Evolutionary conservation across 805 yeast genomes (phyloP), one percentile per base, ranked within the genome.

Genomic region (Suhomyces sp.): DNA sequence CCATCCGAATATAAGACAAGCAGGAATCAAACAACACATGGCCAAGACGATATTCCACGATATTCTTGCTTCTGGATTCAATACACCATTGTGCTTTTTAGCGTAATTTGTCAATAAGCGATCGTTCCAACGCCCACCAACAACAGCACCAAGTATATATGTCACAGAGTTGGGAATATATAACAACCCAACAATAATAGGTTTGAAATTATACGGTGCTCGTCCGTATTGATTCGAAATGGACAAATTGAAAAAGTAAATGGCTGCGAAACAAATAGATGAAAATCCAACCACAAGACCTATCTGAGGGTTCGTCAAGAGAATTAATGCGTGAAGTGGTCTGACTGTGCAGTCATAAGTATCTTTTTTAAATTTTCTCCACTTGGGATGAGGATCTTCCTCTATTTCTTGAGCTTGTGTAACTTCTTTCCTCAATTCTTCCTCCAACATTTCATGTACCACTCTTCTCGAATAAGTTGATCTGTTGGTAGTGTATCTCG

Each of bases 121-220:
- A 55, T 87, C 96, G 35, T 79, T 79, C 83, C 91, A 87, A 42
- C 70, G 70, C 3, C 96, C 96, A 23, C 95, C 95, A 42, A 75
- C 67, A n/a, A 88, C 60, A 0, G 91, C 81, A 0, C 95, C 91
- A 30, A 81, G 46, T 23, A 87, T 59, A 51, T 86, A 87, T 0
- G 90, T 76, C 17, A 85, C 74, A 0, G 95, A 85, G 56, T 87
- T 87, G 23, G 96, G 95, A 21, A 87, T 78, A 61, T 85, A 87
- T 37, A 84, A 70, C 18, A 87, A 66, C 21, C 96, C 96, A 31
- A 82, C 72, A 37, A 80, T 68, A 31, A 85, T 58, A 0, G 84
- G 60, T 21, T 67, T 62, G 67, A 83, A 88, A 49, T 78, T 76
- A 57, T 87, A 87, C 3, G 96, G 96, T 0, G 63, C 57, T 14